Base-by-base conservation (phyloP, 192 early-diverging fungal species). In the Linnemannia schmuckeri region DNA sequence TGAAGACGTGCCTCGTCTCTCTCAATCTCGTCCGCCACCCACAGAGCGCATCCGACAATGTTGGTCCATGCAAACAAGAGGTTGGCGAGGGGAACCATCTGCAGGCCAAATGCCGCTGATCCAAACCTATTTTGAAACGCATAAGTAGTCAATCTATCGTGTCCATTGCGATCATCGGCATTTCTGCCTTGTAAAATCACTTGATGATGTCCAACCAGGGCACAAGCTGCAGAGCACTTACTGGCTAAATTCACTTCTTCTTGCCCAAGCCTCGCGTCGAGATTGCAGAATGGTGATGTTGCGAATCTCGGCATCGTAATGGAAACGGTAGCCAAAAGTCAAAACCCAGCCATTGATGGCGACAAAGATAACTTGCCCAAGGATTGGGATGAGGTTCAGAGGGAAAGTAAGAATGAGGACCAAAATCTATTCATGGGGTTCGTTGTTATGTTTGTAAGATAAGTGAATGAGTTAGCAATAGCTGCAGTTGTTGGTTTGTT, bases 51-150 rank as follows among this genome's bases (percentile, higher is more conserved):
- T 4, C 93, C 93, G 2, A 95, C 90, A 72, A 92, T 89, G 74
- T 95, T 95, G 17, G 94, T 95, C 90, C 94, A 95, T 80, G 92
- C 83, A 42, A 86, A 80, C 52, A 80, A 49, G 15, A 92, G 63
- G 47, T 92, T 91, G 33, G 92, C 87, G 27, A 95, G 40, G 24
- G 94, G 94, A 9, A 95, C 76, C 69, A 95, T 81, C 63, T 94
- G 90, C 22, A 95, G 75, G 1, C 88, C 92, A 0, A 93, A 83
- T 9, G 93, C 92, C 0, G 91, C 88, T 0, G 82, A 61, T 9
- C 92, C 92, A 88, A 93, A 89, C n/a, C 79, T 81, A 73, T 57
- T 7, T 57, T 7, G n/a, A 61, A 27, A 33, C 27, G 33, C 61
- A 33, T 13, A 33, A 10, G 61, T 15, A 15, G n/a, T 33, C 30